A percentile compares a stretch with the other conserved stretches of the same genome.
Evolutionary conservation across 768 basidiomycete genomes (phyloP).

Genomic region (Cantharellus anzutake): DNA sequence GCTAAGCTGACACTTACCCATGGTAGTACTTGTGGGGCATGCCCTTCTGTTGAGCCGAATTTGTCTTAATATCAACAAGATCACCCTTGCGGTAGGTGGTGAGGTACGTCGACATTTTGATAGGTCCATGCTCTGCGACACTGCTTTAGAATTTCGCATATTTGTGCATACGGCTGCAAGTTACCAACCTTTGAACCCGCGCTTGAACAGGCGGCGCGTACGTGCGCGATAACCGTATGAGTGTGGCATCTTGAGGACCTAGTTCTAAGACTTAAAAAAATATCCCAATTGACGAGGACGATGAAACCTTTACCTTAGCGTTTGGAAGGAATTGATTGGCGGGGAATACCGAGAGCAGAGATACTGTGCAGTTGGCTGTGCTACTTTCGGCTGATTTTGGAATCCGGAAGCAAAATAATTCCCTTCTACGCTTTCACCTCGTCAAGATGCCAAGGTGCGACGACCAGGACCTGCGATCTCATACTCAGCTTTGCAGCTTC

Average conservation of each 20-base stretch:
- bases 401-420: not conserved
- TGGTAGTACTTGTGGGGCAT: slow-evolving; percentile 99
- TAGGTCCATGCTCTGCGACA: slow-evolving; percentile 63
- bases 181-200: slow-evolving; percentile 79
- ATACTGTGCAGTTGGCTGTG: not conserved
- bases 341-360: not conserved
- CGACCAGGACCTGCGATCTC: not conserved
- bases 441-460: not conserved
- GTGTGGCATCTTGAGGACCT: slow-evolving; percentile 64
- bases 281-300: too few species aligned
- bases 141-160: not conserved
- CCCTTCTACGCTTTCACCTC: not conserved
- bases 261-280: not conserved
- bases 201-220: slow-evolving; percentile 99
- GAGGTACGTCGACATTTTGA: slow-evolving; percentile 85
- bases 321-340: not conserved
- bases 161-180: slow-evolving; percentile 1
- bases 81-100: slow-evolving; percentile 89
- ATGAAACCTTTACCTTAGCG: not conserved
- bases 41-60: slow-evolving; percentile 98
- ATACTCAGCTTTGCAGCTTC: not conserved
- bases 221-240: slow-evolving; percentile 99
- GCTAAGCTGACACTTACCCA: slow-evolving; percentile 38
- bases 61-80: slow-evolving; percentile 99
- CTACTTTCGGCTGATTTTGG: not conserved